Base-by-base conservation (phyloP, 2,329 filamentous ascomycete species). In the Botrytis hyacinthi region DNA sequence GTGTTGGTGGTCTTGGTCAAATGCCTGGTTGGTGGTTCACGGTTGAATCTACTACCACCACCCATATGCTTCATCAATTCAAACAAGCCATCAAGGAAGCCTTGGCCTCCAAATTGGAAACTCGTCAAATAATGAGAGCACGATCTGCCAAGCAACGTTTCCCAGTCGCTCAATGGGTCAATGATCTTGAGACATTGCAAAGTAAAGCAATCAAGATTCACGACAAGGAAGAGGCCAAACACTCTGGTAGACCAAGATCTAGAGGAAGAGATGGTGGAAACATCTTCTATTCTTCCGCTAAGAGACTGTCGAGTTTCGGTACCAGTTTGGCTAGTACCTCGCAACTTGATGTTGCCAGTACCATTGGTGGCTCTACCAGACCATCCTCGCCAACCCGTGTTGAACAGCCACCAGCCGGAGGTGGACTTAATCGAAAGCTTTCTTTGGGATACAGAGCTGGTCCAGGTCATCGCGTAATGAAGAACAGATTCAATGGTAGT, bases 1-100 rank as follows among this genome's bases (percentile, higher is more conserved):
- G 89, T 71, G 90, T 92, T 54, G 90, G 90, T 76, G 90, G 90
- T 72, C 84, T 92, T 35, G 89, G 90, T n/a, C 88, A 90, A 78
- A 91, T 92, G 89, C 90, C 90, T 32, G 90, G 90, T 37, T 91
- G 89, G 87, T 92, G 90, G 90, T 92, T 88, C 80, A 91, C 90
- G 0, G 87, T 92, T 73, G 90, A 92, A 79, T 90, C 88, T 0
- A 89, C 86, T 9, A 88, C 88, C 2, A 90, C 89, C 0, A 85
- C 85, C 61, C 90, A 92, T 82, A 82, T 91, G 61, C 83, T 91
- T 71, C 86, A 88, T 63, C 90, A 92, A 79, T 91, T 92, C 83
- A 89, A 88, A 80, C 84, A 85, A 76, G 88, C 90, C 20, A 91
- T 92, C 75, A 82, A 87, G n/a, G 85, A 85, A 70, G 90, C 90